phyloP scores from a whole-genome alignment of 2,329 filamentous ascomycete genomes.

The Aspergillus vadensis region DNA sequence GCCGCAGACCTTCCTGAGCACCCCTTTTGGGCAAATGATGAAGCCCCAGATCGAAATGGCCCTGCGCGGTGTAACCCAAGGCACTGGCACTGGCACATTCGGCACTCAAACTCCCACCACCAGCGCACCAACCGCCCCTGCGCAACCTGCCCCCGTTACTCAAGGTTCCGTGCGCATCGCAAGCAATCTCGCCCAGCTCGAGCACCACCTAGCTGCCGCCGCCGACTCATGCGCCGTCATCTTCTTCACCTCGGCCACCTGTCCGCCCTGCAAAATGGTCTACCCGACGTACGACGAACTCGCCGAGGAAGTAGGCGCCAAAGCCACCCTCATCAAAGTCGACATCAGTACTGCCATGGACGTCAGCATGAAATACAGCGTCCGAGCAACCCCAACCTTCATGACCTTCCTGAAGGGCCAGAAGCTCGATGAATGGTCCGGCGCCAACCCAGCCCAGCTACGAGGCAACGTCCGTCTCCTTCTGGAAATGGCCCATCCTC shows the following conservation, averaged over 20 bases:
- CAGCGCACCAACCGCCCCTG: slow-evolving; percentile 17
- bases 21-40: slow-evolving; percentile 85
- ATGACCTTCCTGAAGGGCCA: slow-evolving; percentile 77
- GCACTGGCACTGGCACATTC: slow-evolving; percentile 46
- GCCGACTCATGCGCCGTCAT: slow-evolving; percentile 72
- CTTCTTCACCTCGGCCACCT: slow-evolving; percentile 91
- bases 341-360: slow-evolving; percentile 70
- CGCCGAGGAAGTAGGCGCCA: slow-evolving; percentile 69
- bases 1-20: slow-evolving; percentile 80
- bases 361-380: slow-evolving; percentile 64
- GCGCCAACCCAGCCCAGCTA: slow-evolving; percentile 69
- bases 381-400: slow-evolving; percentile 84
- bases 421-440: slow-evolving; percentile 78
- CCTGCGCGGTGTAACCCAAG: slow-evolving; percentile 64
- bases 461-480: slow-evolving; percentile 72
- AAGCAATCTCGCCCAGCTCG: slow-evolving; percentile 60
- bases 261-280: slow-evolving; percentile 77
- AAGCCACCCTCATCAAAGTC: slow-evolving; percentile 76
- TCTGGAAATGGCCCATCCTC: slow-evolving; percentile 71
- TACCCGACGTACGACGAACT: slow-evolving; percentile 82
- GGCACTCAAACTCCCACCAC: slow-evolving; percentile 21
- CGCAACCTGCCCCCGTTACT: neutral
- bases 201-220: slow-evolving; percentile 62
- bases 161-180: slow-evolving; percentile 62
- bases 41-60: slow-evolving; percentile 71